Evolutionary conservation across 1,139 yeast species (phyloP).

Genomic region (Lodderomyces theae): DNA sequence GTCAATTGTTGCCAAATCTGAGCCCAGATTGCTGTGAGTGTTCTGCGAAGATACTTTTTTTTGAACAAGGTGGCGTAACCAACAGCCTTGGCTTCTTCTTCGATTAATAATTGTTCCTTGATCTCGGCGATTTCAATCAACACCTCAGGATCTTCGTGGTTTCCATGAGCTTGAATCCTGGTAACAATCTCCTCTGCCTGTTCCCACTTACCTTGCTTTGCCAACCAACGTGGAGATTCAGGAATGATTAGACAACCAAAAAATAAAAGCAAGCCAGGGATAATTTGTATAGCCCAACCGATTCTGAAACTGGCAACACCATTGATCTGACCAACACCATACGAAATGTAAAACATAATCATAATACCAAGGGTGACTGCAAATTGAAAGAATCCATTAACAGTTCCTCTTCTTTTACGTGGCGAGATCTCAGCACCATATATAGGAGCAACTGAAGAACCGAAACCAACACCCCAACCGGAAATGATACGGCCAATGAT

Average conservation of each 20-base stretch:
- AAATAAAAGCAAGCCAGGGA: conserved; percentile 57
- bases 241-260: conserved; percentile 53
- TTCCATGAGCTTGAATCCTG: conserved; percentile 53
- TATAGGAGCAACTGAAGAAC: conserved; percentile 70
- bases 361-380: conserved; percentile 67
- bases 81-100: conserved; percentile 33
- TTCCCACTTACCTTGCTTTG: conserved; percentile 62
- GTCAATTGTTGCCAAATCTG: conserved; percentile 65
- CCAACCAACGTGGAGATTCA: conserved; percentile 77
- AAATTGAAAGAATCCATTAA: conserved; percentile 68
- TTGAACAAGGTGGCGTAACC: conserved; percentile 47
- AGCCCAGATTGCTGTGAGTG: conserved; percentile 48
- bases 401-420: conserved; percentile 59
- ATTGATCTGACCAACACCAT: conserved; percentile 52
- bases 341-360: conserved; percentile 58
- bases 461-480: conserved; percentile 69
- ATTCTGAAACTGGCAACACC: conserved; percentile 57
- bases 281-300: conserved; percentile 66
- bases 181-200: conserved; percentile 56
- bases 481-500: conserved; percentile 62
- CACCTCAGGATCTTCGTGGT: conserved; percentile 51
- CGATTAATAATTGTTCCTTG: conserved; percentile 45
- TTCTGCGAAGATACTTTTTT: conserved; percentile 45
- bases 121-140: conserved; percentile 58
- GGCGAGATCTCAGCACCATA: conserved; percentile 73